Evolutionary conservation across 192 early-diverging fungal genomes (phyloP).

Genomic region (Coemansia sp.): DNA sequence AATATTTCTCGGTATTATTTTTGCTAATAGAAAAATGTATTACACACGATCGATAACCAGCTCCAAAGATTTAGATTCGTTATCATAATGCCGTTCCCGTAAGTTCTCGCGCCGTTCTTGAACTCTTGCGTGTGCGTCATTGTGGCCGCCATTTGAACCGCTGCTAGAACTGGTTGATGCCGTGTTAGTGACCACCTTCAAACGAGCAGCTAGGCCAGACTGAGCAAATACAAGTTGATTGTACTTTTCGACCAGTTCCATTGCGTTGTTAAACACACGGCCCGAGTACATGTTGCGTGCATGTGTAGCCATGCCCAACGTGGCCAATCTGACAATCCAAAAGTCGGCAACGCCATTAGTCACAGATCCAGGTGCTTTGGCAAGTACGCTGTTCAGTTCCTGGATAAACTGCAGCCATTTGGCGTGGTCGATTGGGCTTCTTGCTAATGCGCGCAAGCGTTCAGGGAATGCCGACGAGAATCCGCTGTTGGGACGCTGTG

Average conservation of each 20-base stretch:
- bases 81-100: too few relatives aligned
- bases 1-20: neutral
- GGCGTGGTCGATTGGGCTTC: neutral
- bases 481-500: neutral
- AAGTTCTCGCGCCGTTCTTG: too few relatives aligned
- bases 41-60: too few relatives aligned
- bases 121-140: too few relatives aligned
- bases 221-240: neutral
- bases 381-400: neutral
- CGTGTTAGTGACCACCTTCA: too few relatives aligned
- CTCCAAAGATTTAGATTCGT: too few relatives aligned
- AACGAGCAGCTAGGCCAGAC: too few relatives aligned
- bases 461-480: neutral
- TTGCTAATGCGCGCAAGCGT: neutral
- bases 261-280: neutral
- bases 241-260: neutral
- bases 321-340: neutral
- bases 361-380: neutral
- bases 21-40: neutral
- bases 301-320: neutral
- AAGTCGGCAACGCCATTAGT: neutral
- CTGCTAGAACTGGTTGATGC: too few relatives aligned
- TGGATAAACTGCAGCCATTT: neutral
- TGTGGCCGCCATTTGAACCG: too few relatives aligned
- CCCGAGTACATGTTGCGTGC: neutral